Base-by-base conservation (phyloP, 495 filamentous ascomycete species). In the Penicillium macrosclerotiorum region DNA sequence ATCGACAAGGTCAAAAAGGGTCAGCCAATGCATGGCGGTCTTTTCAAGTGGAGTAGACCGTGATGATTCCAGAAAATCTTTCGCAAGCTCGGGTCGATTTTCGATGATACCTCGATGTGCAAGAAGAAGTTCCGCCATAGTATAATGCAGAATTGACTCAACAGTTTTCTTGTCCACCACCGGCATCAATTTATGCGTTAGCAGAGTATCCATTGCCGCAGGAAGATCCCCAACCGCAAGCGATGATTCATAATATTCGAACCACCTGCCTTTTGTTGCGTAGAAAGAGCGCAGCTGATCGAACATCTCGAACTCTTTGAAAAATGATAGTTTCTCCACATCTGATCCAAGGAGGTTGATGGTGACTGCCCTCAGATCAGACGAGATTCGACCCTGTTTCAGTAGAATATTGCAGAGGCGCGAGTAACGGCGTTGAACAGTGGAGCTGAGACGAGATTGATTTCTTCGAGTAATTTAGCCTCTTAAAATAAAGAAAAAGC, bases 301-400 rank as follows among this genome's bases (percentile, higher is more conserved):
- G 13, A 47, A 25, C 57, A 67, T 60, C 16, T 57, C 60, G 24
- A 59, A 67, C 17, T 64, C 57, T 8, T 49, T 44, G 37, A 66
- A 64, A 16, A 55, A 54, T 0, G 20, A 13, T 23, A 68, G 49
- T 12, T 64, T 56, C 5, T 55, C 53, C 8, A 24, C 34, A 17
- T 32, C 27, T 18, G 57, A 43, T 8, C 64, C 64, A 5, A 68
- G 45, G 14, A 55, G 36, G 1, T 34, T 44, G 25, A 67, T 63
- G 3, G 51, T 49, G 5, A 48, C 56, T 8, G 20, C 18, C 20
- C 44, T 43, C 18, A 62, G 50, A 5, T 37, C 16, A 20, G 42
- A n/a, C 5, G 45, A 46, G 7, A 67, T 47, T 16, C 57, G 63
- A 5, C 49, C 41, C 18, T 65, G 64, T 36, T 55, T 67, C 9